A percentile compares a stretch with the other conserved stretches of the same genome.
These are phyloP conservation scores for Selaginella moellendorffii DNA, from an alignment of 75 land plant genomes.

Conservation along the genomic window DNA sequence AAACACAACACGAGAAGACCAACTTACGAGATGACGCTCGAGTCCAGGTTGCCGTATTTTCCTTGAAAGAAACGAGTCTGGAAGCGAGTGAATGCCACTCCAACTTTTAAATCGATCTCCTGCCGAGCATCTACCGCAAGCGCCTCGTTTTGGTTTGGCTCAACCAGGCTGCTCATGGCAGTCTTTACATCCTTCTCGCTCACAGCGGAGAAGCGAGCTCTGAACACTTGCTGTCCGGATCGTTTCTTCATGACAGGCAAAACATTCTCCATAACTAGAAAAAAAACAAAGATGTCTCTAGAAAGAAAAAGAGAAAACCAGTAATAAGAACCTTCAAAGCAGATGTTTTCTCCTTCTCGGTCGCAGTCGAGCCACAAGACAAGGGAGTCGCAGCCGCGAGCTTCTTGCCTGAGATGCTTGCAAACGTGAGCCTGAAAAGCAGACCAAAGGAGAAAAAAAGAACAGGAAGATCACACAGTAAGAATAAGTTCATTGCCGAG, in stretches of 20 bases:
- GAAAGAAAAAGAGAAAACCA: no score
- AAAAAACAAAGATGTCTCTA: slow-evolving; percentile 3
- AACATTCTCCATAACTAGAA: slow-evolving; percentile 69
- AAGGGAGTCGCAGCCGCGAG: slow-evolving; percentile 57
- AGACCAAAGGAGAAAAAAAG: no score
- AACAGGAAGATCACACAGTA: slow-evolving; percentile 10
- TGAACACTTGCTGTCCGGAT: slow-evolving; percentile 47
- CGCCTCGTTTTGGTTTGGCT: slow-evolving; percentile 80
- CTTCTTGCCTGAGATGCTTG: slow-evolving; percentile 82
- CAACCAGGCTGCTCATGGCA: slow-evolving; percentile 72
- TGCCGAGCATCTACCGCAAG: slow-evolving; percentile 95
- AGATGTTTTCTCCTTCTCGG: slow-evolving; percentile 97
- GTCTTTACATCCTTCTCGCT: slow-evolving; percentile 71
- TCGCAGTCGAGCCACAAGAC: slow-evolving; percentile 98
- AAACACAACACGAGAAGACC: not conserved
- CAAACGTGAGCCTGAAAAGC: slow-evolving; percentile 75
- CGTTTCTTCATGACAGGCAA: slow-evolving; percentile 39
- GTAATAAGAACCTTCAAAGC: slow-evolving; percentile 97
- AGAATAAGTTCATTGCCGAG: not conserved
- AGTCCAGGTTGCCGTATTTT: slow-evolving; percentile 95
- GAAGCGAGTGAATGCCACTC: slow-evolving; percentile 94
- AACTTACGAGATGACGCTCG: slow-evolving; percentile 90
- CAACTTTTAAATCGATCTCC: slow-evolving; percentile 96
- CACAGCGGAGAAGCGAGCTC: slow-evolving; percentile 91
- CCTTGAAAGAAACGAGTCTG: slow-evolving; percentile 95